Percentiles rank a stretch among this genome's conserved stretches.
Conservation (phyloP, 148 eudicot species). For the Camellia sinensis region DNA sequence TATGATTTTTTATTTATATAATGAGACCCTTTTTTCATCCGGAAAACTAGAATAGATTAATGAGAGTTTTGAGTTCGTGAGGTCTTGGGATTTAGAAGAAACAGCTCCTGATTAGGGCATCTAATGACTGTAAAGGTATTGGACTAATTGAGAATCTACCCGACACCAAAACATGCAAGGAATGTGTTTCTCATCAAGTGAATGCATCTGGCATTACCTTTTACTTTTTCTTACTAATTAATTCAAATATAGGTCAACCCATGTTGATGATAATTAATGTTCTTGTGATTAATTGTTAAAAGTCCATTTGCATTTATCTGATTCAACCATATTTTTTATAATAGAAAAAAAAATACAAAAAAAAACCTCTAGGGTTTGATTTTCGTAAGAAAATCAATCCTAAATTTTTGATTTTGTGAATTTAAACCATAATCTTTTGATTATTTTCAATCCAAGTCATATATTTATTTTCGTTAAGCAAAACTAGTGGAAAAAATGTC, state of each 20-base stretch:
- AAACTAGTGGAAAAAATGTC: too few relatives aligned
- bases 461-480: too few relatives aligned
- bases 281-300: background rate
- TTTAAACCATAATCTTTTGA: too few relatives aligned
- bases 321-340: background rate
- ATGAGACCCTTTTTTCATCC: conserved; percentile 8
- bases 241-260: background rate
- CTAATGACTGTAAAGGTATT: conserved; percentile 36
- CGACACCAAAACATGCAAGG: conserved; percentile 86
- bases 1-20: too few relatives aligned
- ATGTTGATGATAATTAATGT: background rate
- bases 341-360: background rate
- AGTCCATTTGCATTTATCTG: background rate
- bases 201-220: conserved; percentile 8
- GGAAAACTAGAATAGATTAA: conserved; percentile 14
- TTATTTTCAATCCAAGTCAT: too few relatives aligned
- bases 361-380: too few relatives aligned
- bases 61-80: conserved; percentile 26
- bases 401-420: too few relatives aligned
- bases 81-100: conserved; percentile 39
- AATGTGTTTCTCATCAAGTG: conserved; percentile 56
- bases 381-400: too few relatives aligned
- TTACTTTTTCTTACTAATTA: background rate
- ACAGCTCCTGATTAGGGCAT: conserved; percentile 29
- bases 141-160: conserved; percentile 46